Evolutionary conservation across 2,329 filamentous ascomycete genomes (phyloP).

Genomic region (Anthostomella pinea): DNA sequence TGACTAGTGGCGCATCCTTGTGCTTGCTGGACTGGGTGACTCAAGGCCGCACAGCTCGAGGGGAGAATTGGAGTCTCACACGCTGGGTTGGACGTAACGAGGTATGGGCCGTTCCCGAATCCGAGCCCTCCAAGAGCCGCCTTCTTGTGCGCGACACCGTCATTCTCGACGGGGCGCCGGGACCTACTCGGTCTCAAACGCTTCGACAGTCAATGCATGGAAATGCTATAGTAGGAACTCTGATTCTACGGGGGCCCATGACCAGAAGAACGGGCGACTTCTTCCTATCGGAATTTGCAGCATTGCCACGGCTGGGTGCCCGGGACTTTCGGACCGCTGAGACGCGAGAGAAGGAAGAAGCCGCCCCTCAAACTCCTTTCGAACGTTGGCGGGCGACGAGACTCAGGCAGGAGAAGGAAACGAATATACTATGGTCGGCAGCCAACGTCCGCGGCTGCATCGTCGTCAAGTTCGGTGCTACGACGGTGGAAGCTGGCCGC

Average conservation of each 20-base stretch:
- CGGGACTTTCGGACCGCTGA: slow-evolving; percentile 66
- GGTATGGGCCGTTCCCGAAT: slow-evolving; percentile 57
- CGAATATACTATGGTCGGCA: slow-evolving; percentile 75
- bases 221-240: slow-evolving; percentile 75
- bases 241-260: slow-evolving; percentile 74
- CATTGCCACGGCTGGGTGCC: slow-evolving; percentile 76
- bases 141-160: slow-evolving; percentile 85
- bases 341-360: slow-evolving; percentile 41
- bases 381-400: slow-evolving; percentile 55
- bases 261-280: slow-evolving; percentile 66
- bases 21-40: slow-evolving; percentile 94
- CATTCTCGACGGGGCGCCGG: slow-evolving; percentile 61
- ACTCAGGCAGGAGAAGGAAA: slow-evolving; percentile 54
- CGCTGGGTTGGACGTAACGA: slow-evolving; percentile 85
- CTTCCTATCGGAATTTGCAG: slow-evolving; percentile 75
- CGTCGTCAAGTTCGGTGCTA: slow-evolving; percentile 86
- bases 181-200: slow-evolving; percentile 36
- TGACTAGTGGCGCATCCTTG: slow-evolving; percentile 57
- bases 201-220: slow-evolving; percentile 67
- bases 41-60: slow-evolving; percentile 77
- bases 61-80: slow-evolving; percentile 83
- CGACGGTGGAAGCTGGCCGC: slow-evolving; percentile 75
- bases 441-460: slow-evolving; percentile 79
- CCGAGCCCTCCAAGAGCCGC: slow-evolving; percentile 41
- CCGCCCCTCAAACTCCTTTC: slow-evolving; percentile 35